These are phyloP conservation scores for Elaeis oleifera DNA, from an alignment of 202 grass and related monocot species.

Conservation along the genomic window DNA sequence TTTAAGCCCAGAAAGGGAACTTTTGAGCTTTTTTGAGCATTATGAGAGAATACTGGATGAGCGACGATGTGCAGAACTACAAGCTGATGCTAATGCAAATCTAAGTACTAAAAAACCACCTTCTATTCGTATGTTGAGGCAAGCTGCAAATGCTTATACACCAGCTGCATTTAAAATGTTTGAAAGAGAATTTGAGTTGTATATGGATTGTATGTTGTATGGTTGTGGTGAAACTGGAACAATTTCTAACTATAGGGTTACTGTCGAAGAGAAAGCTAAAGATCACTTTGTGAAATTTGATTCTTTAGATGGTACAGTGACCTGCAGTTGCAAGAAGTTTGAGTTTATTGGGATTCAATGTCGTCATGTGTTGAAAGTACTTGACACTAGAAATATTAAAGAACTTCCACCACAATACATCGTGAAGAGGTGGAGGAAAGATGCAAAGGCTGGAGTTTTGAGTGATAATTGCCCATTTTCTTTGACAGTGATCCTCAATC, in stretches of 20 bases:
- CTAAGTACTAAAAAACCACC: constrained; percentile 10
- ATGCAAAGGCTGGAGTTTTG: constrained; percentile 12
- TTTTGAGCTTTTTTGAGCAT: background rate
- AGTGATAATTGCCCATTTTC: background rate
- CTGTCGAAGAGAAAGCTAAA: constrained; percentile 10
- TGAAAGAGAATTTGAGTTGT: constrained; percentile 18
- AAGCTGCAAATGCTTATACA: constrained; percentile 22
- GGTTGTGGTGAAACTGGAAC: constrained; percentile 8
- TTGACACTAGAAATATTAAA: constrained; percentile 18
- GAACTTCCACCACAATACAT: constrained; percentile 17
- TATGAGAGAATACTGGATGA: constrained; percentile 11
- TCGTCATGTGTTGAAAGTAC: constrained; percentile 18
- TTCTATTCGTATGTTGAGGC: constrained; percentile 12
- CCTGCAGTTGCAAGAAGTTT: constrained; percentile 18
- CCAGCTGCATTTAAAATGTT: constrained; percentile 19
- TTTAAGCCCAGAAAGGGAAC: background rate
- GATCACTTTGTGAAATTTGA: constrained; percentile 14
- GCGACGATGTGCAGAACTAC: constrained; percentile 8
- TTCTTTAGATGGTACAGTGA: constrained; percentile 13
- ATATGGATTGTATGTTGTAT: constrained; percentile 15
- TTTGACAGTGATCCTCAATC: constrained; percentile 7
- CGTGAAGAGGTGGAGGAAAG: constrained; percentile 21
- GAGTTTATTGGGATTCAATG: constrained; percentile 22
- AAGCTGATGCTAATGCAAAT: constrained; percentile 2
- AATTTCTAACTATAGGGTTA: constrained; percentile 17